A percentile compares a stretch with the other conserved stretches of the same genome.
Conservation (phyloP, 148 eudicot genomes). For the Spergularia bocconei region DNA sequence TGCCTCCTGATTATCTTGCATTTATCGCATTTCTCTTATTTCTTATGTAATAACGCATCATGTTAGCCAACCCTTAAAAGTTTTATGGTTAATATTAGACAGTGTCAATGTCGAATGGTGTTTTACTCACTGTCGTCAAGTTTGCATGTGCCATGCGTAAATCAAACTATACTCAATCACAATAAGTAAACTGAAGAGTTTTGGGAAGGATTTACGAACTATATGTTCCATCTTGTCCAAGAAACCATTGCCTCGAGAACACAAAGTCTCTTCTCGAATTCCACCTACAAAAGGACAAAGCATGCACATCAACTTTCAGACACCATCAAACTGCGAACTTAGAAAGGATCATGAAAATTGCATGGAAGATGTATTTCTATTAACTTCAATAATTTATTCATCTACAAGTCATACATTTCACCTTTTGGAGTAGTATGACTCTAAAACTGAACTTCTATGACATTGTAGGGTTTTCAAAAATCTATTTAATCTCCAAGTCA, state of each 20-base stretch:
- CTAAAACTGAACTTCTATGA: no score
- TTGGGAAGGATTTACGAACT: constrained; percentile 48
- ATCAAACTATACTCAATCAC: neutral
- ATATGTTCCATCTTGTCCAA: constrained; percentile 91
- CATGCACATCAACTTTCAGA: constrained; percentile 10
- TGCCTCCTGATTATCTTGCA: neutral
- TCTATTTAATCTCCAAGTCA: neutral
- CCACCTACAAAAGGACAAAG: constrained; percentile 55
- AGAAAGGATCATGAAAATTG: constrained; percentile 9
- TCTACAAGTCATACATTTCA: neutral
- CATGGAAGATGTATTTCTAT: neutral
- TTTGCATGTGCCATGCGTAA: neutral
- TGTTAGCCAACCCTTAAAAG: no score
- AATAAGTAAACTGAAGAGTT: neutral
- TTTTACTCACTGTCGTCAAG: neutral
- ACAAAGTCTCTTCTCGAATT: constrained; percentile 77
- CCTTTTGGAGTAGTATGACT: neutral
- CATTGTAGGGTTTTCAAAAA: no score
- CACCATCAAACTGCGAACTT: neutral
- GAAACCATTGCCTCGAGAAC: constrained; percentile 95
- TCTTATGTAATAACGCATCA: neutral
- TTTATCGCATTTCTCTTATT: neutral
- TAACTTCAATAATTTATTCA: constrained; percentile 3
- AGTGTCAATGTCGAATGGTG: neutral
- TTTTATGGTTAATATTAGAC: neutral